Conservation (phyloP, 2,329 filamentous ascomycete species). For the Penicillium sp. region DNA sequence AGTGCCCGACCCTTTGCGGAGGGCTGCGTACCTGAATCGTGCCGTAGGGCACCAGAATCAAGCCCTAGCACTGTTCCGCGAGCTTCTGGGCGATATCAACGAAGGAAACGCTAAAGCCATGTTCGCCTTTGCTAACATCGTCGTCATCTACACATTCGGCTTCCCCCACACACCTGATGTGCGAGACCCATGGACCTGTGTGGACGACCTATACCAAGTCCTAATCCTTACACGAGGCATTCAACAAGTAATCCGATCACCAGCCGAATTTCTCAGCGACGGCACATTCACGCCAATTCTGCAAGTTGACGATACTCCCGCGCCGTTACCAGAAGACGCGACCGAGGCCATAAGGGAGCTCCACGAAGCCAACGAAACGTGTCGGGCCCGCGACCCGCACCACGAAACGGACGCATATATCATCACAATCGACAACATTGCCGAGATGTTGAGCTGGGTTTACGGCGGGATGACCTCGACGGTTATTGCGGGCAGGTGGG, state of each 20-base stretch:
- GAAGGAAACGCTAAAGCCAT: slow-evolving; percentile 39
- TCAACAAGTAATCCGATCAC: slow-evolving; percentile 30
- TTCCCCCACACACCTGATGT: slow-evolving; percentile 28
- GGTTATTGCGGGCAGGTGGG: slow-evolving; percentile 40
- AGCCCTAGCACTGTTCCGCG: slow-evolving; percentile 34
- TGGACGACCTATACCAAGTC: slow-evolving; percentile 34
- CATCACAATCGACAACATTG: slow-evolving; percentile 26
- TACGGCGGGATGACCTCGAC: slow-evolving; percentile 50
- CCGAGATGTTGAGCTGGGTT: slow-evolving; percentile 25
- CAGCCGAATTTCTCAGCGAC: slow-evolving; percentile 22
- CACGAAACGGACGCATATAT: slow-evolving; percentile 26
- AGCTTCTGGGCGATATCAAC: slow-evolving; percentile 30
- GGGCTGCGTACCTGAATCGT: slow-evolving; percentile 31
- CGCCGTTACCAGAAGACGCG: slow-evolving; percentile 20
- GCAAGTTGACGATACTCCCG: slow-evolving; percentile 22
- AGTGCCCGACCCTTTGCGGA: slow-evolving; percentile 20
- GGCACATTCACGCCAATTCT: slow-evolving; percentile 29
- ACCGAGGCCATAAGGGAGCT: slow-evolving; percentile 20
- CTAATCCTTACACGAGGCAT: slow-evolving; percentile 35
- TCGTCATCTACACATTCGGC: slow-evolving; percentile 39
- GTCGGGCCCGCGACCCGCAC: slow-evolving; percentile 14
- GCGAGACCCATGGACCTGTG: slow-evolving; percentile 25
- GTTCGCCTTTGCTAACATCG: slow-evolving; percentile 37
- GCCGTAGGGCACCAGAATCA: slow-evolving; percentile 37
- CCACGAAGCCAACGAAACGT: slow-evolving; percentile 27